These are phyloP conservation scores for Trametes punicea DNA, from an alignment of 768 basidiomycete genomes.

Conservation along the genomic window DNA sequence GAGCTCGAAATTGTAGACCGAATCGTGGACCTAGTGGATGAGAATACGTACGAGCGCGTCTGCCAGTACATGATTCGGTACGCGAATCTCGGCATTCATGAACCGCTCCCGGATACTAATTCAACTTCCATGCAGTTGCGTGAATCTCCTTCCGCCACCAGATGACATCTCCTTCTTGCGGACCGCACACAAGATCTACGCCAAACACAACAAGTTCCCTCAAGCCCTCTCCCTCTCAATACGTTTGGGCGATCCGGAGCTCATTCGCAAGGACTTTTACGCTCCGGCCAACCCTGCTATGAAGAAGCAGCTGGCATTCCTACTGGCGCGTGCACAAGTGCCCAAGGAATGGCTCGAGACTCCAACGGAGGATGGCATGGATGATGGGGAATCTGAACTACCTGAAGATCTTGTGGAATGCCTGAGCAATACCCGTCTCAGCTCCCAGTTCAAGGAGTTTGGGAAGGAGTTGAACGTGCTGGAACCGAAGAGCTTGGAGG, in stretches of 20 bases:
- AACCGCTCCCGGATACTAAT: background rate
- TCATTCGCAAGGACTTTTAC: slow-evolving; percentile 85
- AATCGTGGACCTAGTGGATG: slow-evolving; percentile 76
- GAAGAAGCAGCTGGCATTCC: slow-evolving; percentile 92
- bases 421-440: slow-evolving; percentile 82
- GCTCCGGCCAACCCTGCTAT: slow-evolving; percentile 91
- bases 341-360: slow-evolving; percentile 86
- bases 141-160: slow-evolving; percentile 86
- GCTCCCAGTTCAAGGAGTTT: slow-evolving; percentile 81
- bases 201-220: slow-evolving; percentile 82
- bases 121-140: slow-evolving; percentile 52
- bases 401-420: slow-evolving; percentile 83
- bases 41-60: slow-evolving; percentile 84
- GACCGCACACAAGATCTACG: slow-evolving; percentile 86
- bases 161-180: slow-evolving; percentile 89
- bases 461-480: slow-evolving; percentile 90
- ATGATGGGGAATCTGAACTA: slow-evolving; percentile 57
- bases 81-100: slow-evolving; percentile 27
- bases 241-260: slow-evolving; percentile 72
- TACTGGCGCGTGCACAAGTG: slow-evolving; percentile 89
- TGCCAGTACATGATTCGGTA: slow-evolving; percentile 96
- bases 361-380: slow-evolving; percentile 45
- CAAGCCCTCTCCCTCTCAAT: slow-evolving; percentile 88
- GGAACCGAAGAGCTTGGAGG: slow-evolving; percentile 90
- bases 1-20: slow-evolving; percentile 88